Evolutionary conservation across 345 rosid species (phyloP).

Genomic region (Syzygium aromaticum): DNA sequence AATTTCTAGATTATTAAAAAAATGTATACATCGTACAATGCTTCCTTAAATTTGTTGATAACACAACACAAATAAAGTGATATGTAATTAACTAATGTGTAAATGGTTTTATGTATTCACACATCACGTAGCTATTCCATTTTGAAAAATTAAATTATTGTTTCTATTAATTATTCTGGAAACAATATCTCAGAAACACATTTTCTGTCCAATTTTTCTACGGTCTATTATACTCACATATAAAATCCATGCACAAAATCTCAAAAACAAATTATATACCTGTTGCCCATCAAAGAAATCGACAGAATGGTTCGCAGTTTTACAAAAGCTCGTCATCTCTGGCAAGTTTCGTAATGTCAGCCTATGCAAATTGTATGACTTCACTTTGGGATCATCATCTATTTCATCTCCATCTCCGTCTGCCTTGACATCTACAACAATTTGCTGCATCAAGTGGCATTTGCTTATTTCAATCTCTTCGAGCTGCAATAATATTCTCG

Average conservation of each 20-base stretch:
- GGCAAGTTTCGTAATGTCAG: not conserved
- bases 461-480: not conserved
- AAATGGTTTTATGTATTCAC: not conserved
- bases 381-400: not conserved
- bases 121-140: not conserved
- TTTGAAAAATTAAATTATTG: too few relatives aligned
- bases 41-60: not conserved
- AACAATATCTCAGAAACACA: too few relatives aligned
- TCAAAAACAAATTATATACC: not conserved
- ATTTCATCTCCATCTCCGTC: not conserved
- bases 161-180: too few relatives aligned
- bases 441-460: not conserved
- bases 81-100: not conserved
- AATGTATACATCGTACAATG: not conserved
- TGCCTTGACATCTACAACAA: not conserved
- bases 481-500: accelerated
- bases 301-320: accelerated
- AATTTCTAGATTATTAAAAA: not conserved
- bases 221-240: too few relatives aligned
- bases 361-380: not conserved
- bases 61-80: not conserved
- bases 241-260: not conserved
- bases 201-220: not conserved
- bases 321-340: not conserved
- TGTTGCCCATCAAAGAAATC: not conserved